Evolutionary conservation across 805 yeast species (phyloP).

Genomic region (Ogataea pilisensis): DNA sequence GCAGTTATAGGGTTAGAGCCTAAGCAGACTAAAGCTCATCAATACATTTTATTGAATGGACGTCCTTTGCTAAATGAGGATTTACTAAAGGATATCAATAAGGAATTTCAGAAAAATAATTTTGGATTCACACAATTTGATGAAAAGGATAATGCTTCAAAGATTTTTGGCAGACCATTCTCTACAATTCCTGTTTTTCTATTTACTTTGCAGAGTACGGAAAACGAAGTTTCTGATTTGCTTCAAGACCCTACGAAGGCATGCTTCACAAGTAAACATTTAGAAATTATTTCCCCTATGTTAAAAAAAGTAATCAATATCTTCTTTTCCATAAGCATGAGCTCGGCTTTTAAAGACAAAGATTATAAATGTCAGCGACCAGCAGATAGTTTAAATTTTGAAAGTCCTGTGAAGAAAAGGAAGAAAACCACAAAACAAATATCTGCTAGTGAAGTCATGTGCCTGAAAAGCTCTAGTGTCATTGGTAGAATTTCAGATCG

Average conservation of each 20-base stretch:
- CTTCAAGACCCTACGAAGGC: constrained; percentile 38
- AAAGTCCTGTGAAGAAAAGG: constrained; percentile 1
- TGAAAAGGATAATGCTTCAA: constrained; percentile 14
- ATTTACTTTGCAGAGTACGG: constrained; percentile 22
- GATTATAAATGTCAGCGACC: constrained; percentile 1
- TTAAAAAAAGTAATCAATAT: constrained; percentile 27
- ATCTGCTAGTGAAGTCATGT: neutral
- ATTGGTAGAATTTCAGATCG: constrained; percentile 2
- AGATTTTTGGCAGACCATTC: constrained; percentile 32
- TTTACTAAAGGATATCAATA: constrained; percentile 22
- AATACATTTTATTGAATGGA: constrained; percentile 44
- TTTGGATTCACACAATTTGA: constrained; percentile 9
- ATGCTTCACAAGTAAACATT: constrained; percentile 24
- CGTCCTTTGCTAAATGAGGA: constrained; percentile 26
- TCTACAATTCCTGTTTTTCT: constrained; percentile 37
- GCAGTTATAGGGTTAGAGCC: constrained; percentile 40
- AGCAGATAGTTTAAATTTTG: too few relatives aligned
- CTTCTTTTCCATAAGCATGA: constrained; percentile 15
- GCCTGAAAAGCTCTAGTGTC: constrained; percentile 4
- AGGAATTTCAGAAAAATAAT: constrained; percentile 21
- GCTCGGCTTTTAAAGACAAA: neutral
- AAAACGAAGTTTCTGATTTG: constrained; percentile 30
- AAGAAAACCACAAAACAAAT: neutral
- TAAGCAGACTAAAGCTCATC: constrained; percentile 35
- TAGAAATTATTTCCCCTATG: constrained; percentile 29